Percentiles rank a stretch among this genome's conserved stretches.
Conservation (phyloP, 768 basidiomycete genomes). For the Trametopsis cervina region DNA sequence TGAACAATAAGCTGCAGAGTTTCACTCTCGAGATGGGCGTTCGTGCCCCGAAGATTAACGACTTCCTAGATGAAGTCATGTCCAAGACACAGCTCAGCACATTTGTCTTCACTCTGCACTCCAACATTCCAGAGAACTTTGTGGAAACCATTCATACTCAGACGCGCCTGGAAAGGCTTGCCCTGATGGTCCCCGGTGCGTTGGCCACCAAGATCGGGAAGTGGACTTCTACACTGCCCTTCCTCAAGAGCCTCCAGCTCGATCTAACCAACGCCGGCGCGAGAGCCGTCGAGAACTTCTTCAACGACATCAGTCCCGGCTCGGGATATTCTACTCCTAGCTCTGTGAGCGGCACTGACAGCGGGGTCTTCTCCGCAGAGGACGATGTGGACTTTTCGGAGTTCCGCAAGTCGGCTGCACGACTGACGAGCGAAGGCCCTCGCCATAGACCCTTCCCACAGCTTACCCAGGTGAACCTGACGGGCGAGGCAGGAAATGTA, state of each 20-base stretch:
- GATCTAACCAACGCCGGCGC: conserved; percentile 64
- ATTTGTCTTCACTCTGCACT: conserved; percentile 66
- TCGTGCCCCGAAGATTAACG: conserved; percentile 47
- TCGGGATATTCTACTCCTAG: conserved; percentile 70
- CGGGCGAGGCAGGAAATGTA: conserved; percentile 64
- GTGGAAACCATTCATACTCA: conserved; percentile 59
- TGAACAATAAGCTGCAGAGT: conserved; percentile 53
- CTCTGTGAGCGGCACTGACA: conserved; percentile 62
- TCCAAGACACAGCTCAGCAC: conserved; percentile 55
- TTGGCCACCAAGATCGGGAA: conserved; percentile 62
- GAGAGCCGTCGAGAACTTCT: conserved; percentile 75
- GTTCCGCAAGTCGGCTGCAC: conserved; percentile 61
- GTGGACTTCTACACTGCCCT: conserved; percentile 62
- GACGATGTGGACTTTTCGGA: conserved; percentile 69
- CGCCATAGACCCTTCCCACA: conserved; percentile 50
- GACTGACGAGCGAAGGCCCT: conserved; percentile 53
- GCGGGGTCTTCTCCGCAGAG: conserved; percentile 71
- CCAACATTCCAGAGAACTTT: conserved; percentile 64
- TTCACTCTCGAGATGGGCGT: conserved; percentile 59
- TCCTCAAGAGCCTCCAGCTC: conserved; percentile 57
- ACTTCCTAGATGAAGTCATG: conserved; percentile 60
- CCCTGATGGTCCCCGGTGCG: conserved; percentile 70
- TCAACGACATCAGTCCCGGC: conserved; percentile 55
- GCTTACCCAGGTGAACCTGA: conserved; percentile 56
- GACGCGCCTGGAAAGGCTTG: conserved; percentile 50